Evolutionary conservation across 2,329 filamentous ascomycete species (phyloP).

Genomic region (Fusarium sterilihyphosum): DNA sequence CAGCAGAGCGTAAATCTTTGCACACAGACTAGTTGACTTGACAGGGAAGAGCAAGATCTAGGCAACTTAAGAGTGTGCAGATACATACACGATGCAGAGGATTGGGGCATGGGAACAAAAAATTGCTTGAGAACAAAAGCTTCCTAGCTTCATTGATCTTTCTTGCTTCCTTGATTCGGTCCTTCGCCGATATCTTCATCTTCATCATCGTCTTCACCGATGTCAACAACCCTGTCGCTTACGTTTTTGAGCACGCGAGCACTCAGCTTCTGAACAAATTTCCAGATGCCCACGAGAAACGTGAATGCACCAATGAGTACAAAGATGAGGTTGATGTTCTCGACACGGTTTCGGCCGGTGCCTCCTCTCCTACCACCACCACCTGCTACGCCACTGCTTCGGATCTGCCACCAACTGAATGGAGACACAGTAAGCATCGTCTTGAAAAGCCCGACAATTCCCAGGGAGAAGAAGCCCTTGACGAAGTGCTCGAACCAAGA

Average conservation of each 20-base stretch:
- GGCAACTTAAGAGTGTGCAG: constrained; percentile 98
- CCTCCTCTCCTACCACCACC: constrained; percentile 63
- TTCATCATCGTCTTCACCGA: constrained; percentile 69
- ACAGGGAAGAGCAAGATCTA: constrained; percentile 78
- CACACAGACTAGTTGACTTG: constrained; percentile 97
- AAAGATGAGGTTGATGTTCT: constrained; percentile 81
- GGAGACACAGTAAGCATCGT: constrained; percentile 78
- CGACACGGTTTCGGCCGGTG: constrained; percentile 79
- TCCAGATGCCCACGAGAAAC: constrained; percentile 87
- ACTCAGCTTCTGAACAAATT: constrained; percentile 79
- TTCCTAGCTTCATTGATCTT: constrained; percentile 41
- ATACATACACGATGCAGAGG: constrained; percentile 26
- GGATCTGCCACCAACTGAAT: constrained; percentile 80
- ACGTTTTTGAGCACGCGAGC: constrained; percentile 78
- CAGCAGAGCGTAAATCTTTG: constrained; percentile 73
- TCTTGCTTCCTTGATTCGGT: constrained; percentile 55
- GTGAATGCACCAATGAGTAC: constrained; percentile 83
- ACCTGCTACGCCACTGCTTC: constrained; percentile 66
- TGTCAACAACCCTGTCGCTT: constrained; percentile 83
- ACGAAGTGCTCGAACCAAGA: constrained; percentile 86
- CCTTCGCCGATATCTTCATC: constrained; percentile 61
- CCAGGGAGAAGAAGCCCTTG: constrained; percentile 91
- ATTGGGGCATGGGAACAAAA: neutral
- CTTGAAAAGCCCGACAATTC: constrained; percentile 86
- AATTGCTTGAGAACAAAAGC: neutral